Evolutionary conservation across 768 basidiomycete genomes (phyloP), one percentile per base, ranked within the genome.

Genomic region (Psilocybe cyanescens): DNA sequence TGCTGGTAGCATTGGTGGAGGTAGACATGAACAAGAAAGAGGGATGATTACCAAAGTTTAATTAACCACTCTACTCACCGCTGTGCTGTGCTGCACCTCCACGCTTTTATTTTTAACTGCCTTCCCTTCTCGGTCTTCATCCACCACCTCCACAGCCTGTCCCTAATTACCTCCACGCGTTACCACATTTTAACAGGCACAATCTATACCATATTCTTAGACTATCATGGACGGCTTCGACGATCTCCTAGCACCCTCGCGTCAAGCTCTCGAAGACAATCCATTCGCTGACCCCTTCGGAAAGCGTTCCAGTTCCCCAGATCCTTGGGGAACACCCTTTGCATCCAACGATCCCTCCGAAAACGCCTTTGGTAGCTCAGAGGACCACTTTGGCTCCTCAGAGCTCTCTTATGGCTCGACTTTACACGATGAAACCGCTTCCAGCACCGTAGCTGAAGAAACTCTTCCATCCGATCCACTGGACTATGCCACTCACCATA

Each of bases 261-360:
- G 84, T 66, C 78, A 74, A 66, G 81, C 77, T 41, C 77, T 91
- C n/a, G 88, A 90, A 70, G 82, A 86, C 59, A 92, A 92, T 67
- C 91, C 91, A 0, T 92, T 93, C 62, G 85, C 85, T 41, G 86
- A 90, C 70, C 88, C 88, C 4, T 91, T 91, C 66, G 77, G 82
- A n/a, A 83, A 83, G 60, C 82, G 90, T 46, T 86, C 89, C 19
- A 70, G 74, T 65, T 91, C 90, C 17, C 88, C 89, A 46, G 91
- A 92, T 72, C 91, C 91, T 65, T 93, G 91, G 91, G 78, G 88
- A 3, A 83, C 82, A 60, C 87, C 85, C 41, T 86, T 81, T 63
- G 79, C 79, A 46, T 70, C 69, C 48, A 70, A 69, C 64, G 63
- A 73, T 47, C 39, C 75, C 65, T 64, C 70, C 35, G 74, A 62